Evolutionary conservation across 139 green algal species (phyloP), one percentile per base, ranked within the genome.

Genomic region (Pseudopediastrum boryanum): DNA sequence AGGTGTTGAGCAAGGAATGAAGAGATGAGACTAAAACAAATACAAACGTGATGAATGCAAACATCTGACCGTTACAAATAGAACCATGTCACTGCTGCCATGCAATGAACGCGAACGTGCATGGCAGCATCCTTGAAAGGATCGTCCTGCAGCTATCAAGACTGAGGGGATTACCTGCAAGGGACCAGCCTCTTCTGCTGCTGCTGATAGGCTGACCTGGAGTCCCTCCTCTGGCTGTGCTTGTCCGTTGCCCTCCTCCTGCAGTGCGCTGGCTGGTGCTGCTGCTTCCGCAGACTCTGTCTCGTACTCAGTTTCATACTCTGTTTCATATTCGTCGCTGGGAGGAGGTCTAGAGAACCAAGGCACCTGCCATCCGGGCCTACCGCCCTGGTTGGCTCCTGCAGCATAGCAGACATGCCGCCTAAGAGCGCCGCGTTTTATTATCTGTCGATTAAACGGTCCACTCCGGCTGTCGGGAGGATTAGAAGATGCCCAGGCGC

Each of bases 251-350:
- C 29, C 75, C 9, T 48, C 48, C 7, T 65, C 23, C 44, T 77
- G 62, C 5, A 16, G 50, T 6, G 23, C 10, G 48, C 27, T 16
- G 21, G 48, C 46, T 64, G 46, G 33, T 54, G 65, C 50, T 39
- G 3, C 74, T 4, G 43, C 62, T 36, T 29, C 58, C 25, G 71
- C 83, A 10, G 63, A 36, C 48, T 87, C 83, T 36, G 83, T 87
- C 16, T 76, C 83, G 35, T 78, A 87, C 27, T 84, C 83, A 0
- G 64, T 84, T 23, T 87, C 82, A 39, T 80, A 82, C 48, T 84
- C 83, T 27, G 63, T 78, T 2, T 65, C 78, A n/a, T 67, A 72
- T 31, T 82, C 77, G 21, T 70, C 54, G 13, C 23, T 56, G 41
- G 29, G 0, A 39, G 62, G 54, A 41, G 23, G 62, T 10, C 50